Evolutionary conservation across 108 stramenopile species (phyloP), one percentile per base, ranked within the genome.

Genomic region (Hondaea fermentalgiana): DNA sequence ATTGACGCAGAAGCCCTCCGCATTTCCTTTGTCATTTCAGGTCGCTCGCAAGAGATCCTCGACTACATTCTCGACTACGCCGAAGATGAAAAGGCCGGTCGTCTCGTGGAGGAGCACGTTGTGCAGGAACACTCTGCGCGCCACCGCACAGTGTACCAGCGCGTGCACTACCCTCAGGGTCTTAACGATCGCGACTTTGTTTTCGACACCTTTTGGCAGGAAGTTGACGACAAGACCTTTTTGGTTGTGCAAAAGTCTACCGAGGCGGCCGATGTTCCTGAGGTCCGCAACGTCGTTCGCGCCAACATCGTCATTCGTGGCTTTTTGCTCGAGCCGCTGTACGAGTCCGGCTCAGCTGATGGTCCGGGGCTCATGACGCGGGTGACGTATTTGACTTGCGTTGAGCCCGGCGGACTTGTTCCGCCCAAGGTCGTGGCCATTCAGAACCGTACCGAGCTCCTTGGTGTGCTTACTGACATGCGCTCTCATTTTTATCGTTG

Each of bases 251-350:
- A 47, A 23, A 83, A 83, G 28, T 53, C 49, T 3, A 83, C 76
- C 12, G 76, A 83, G 28, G 17, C 25, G 16, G 49, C 8, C 3
- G 49, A 6, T 6, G 49, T 47, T 6, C 76, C 76, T 6, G 43
- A 43, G 10, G 51, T 53, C 16, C 76, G 43, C 45, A 53, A 53
- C 45, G 76, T 83, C n/a, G 76, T 83, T 12, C 76, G 76, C 76
- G 76, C 49, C 51, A 83, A 47, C n/a, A 47, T 83, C 51, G 76
- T 83, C 45, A 83, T 83, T 83, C 76, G 76, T 12, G 76, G 76
- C 8, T 83, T 4, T 23, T 45, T 83, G 14, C 51, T 83, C n/a
- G 76, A 83, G 51, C 76, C 76, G 45, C 76, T 83, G 19, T 83
- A 83, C 76, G 76, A 83, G 6, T 23, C 35, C 14, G 21, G 64